Evolutionary conservation across 1,284 basidiomycete species (phyloP), one percentile per base, ranked within the genome.

Genomic region (Vanrija sp.): DNA sequence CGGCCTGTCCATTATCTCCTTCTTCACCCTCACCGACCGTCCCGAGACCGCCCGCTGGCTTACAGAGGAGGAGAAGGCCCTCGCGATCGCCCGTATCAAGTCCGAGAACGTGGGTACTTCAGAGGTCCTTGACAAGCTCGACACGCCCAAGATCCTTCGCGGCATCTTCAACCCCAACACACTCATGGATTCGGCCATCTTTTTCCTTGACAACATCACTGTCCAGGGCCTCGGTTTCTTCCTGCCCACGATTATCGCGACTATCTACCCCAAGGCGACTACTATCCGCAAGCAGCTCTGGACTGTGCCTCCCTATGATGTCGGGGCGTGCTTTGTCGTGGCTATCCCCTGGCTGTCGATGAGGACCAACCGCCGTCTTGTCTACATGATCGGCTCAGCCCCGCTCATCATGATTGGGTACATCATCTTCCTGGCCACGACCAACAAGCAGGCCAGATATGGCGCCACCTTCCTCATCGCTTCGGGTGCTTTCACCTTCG

Each of bases 161-260:
- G 69, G 68, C 14, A 61, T 74, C 50, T 44, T 59, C 28, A 61
- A 63, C 39, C 61, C 63, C 18, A 62, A 61, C 52, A 62, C 63
- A 1, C 28, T 72, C 18, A 51, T 62, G 18, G 55, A 63, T 39
- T 65, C 72, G 3, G 29, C 69, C 23, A 71, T 74, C 53, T 77
- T 76, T 65, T 50, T 78, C 5, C 57, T 78, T 48, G 67, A 76
- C 64, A 79, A 79, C 66, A 68, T 75, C 40, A 67, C 67, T 6
- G 69, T 71, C 1, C 69, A 73, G 49, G 65, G 71, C 7, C 55
- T 70, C 3, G 71, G 67, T 6, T 69, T 75, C 50, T 76, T 76
- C 63, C 49, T 68, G 5, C 66, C 68, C 0, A 69, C 71, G 6
- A 65, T 75, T n/a, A 67, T 77, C 18, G 29, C 53, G 0, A 67